phyloP scores from a whole-genome alignment of 768 basidiomycete species.

The Suillus paluster region DNA sequence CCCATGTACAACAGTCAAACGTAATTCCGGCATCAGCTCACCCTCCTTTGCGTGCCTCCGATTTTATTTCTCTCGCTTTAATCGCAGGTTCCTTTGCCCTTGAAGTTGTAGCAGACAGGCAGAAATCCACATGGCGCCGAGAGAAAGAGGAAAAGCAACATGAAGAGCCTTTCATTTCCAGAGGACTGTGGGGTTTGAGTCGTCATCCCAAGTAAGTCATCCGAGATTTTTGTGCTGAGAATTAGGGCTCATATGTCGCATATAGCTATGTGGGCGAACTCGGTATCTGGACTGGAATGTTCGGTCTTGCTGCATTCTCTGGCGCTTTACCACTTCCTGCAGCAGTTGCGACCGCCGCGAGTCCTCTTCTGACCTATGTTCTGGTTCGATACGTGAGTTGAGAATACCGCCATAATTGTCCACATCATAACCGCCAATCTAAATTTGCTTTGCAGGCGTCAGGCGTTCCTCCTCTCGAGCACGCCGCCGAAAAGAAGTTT shows the following conservation, averaged over 20 bases:
- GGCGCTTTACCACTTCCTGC: constrained; percentile 6
- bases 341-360: constrained; percentile 46
- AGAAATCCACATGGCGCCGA: constrained; percentile 67
- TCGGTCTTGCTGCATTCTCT: constrained; percentile 55
- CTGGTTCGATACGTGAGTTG: constrained; percentile 49
- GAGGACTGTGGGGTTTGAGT: constrained; percentile 68
- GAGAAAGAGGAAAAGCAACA: constrained; percentile 66
- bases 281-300: constrained; percentile 71
- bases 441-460: constrained; percentile 47
- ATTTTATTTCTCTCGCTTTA: constrained; percentile 58
- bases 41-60: constrained; percentile 54
- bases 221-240: not conserved
- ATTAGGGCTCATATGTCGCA: not conserved
- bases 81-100: constrained; percentile 60
- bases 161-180: constrained; percentile 69
- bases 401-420: not conserved
- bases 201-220: constrained; percentile 72
- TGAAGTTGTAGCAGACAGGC: constrained; percentile 65
- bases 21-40: constrained; percentile 52
- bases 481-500: constrained; percentile 57
- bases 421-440: not conserved
- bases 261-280: constrained; percentile 74
- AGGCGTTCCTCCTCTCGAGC: constrained; percentile 75
- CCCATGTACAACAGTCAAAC: constrained; percentile 37
- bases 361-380: constrained; percentile 68